A percentile compares a stretch with the other conserved stretches of the same genome.
Evolutionary conservation across 1,284 basidiomycete genomes (phyloP).

Genomic region (Cryptococcus wingfieldii): DNA sequence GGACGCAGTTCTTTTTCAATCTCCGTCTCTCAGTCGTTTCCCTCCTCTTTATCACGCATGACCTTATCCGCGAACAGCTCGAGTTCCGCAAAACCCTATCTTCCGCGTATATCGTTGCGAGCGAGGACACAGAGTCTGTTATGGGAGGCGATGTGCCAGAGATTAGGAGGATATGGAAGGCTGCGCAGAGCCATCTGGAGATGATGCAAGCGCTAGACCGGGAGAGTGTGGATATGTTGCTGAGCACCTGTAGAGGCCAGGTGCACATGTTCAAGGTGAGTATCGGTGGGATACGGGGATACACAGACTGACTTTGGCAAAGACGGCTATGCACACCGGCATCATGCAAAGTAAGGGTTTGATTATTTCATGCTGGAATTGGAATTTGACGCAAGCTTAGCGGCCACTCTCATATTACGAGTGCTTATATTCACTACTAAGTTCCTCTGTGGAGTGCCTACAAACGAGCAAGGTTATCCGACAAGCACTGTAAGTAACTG

Average conservation of each 20-base stretch:
- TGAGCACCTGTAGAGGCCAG: slow-evolving; percentile 22
- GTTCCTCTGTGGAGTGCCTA: slow-evolving; percentile 33
- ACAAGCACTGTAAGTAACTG: slow-evolving; percentile 22
- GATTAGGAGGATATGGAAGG: not conserved
- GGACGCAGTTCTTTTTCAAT: slow-evolving; percentile 18
- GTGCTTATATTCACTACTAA: slow-evolving; percentile 24
- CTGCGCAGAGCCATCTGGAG: slow-evolving; percentile 9
- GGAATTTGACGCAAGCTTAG: slow-evolving; percentile 2
- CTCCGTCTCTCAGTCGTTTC: slow-evolving; percentile 24
- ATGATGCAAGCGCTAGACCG: slow-evolving; percentile 22
- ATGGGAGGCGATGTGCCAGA: not conserved
- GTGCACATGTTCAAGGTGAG: slow-evolving; percentile 24
- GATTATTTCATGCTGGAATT: not conserved
- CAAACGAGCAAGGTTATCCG: slow-evolving; percentile 41
- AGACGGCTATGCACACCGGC: slow-evolving; percentile 27
- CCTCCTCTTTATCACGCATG: slow-evolving; percentile 30
- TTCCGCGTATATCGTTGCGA: slow-evolving; percentile 17
- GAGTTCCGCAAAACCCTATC: slow-evolving; percentile 24
- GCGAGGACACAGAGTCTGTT: not conserved
- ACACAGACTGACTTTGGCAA: not conserved
- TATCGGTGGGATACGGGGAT: not conserved
- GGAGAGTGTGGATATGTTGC: slow-evolving; percentile 29
- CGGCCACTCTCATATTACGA: slow-evolving; percentile 25
- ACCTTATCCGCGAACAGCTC: slow-evolving; percentile 23
- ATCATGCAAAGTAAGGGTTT: slow-evolving; percentile 27